Base-by-base conservation (phyloP, 768 basidiomycete species). In the Piloderma croceum region DNA sequence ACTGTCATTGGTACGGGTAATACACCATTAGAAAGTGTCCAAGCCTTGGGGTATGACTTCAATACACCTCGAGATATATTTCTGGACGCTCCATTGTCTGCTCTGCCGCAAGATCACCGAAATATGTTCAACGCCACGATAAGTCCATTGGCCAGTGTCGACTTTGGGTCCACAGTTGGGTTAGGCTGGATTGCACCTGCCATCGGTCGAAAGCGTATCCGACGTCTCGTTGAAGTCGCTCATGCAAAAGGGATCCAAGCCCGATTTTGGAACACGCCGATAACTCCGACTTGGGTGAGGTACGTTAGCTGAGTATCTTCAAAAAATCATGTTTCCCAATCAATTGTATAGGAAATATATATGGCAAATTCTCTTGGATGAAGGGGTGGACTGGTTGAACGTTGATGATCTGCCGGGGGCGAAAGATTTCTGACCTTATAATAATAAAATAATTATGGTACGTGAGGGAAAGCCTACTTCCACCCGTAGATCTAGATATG, bases 211-310 rank as follows among this genome's bases (percentile, higher is more conserved):
- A 68, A 9, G 54, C 59, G 7, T 67, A 72, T 43, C 55, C 59
- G 24, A 54, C 60, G 57, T 36, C 58, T 76, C 31, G 62, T 76
- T n/a, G 49, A 50, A 13, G 62, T 67, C 45, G 73, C 74, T 1
- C 70, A 76, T 39, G 51, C 47, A 13, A 43, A 61, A 19, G 70
- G 72, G 6, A 68, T 76, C 37, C 58, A 56, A 40, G 69, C 75
- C 4, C 58, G 75, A 33, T 76, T 76, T 45, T 76, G 73, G 73
- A 70, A 73, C 46, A 74, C 71, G 2, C 74, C 73, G 1, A 69
- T 60, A 6, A 73, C 66, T 64, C 75, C 74, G 1, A 64, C 72
- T 22, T 38, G 46, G 34, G 72, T 71, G 2, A 35, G 34, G 34
- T 35, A 13, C 10, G 34, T 19, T 19, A 35, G 20, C 9, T 19